Base-by-base conservation (phyloP, 2,329 filamentous ascomycete species). In the Colletotrichum orbiculare region DNA sequence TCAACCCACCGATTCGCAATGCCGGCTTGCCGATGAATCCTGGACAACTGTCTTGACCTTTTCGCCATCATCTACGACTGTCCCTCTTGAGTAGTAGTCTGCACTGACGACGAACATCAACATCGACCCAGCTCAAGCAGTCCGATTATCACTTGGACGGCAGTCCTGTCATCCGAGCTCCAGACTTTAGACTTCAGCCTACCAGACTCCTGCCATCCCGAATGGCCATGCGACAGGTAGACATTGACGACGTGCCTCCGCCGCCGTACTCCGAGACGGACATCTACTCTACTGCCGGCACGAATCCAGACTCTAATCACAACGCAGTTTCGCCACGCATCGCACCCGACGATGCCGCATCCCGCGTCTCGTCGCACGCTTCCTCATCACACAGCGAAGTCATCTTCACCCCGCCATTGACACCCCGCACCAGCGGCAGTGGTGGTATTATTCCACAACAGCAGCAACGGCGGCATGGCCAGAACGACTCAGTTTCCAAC, bases 181-280 rank as follows among this genome's bases (percentile, higher is more conserved):
- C 25, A 25, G 25, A 25, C 25, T 25, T 25, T 25, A 25, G 25
- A 25, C 25, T 25, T 25, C 25, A 25, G 25, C 25, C 25, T 17
- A 46, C 43, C n/a, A 17, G 17, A 17, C 15, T 17, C 7, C 17
- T 13, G 13, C 39, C 37, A 33, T 11, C 47, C 13, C 53, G 58
- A 48, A 66, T 66, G 59, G 59, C 58, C 46, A 66, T 63, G 58
- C 46, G 59, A 55, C 50, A 54, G 34, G 42, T 39, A 35, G 54
- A 68, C 37, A 37, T 74, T 38, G 75, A 79, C 60, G 78, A 83
- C 64, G 71, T 74, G 8, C 83, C 85, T 17, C 85, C 85, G 46
- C 85, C 85, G 5, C 86, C 86, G 6, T 88, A 88, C 69, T 82
- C 82, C 43, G 85, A 86, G 73, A 87, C 83, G 13, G 85, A 88